Evolutionary conservation across 116 monocot genomes (phyloP).

Genomic region (Iris pallida): DNA sequence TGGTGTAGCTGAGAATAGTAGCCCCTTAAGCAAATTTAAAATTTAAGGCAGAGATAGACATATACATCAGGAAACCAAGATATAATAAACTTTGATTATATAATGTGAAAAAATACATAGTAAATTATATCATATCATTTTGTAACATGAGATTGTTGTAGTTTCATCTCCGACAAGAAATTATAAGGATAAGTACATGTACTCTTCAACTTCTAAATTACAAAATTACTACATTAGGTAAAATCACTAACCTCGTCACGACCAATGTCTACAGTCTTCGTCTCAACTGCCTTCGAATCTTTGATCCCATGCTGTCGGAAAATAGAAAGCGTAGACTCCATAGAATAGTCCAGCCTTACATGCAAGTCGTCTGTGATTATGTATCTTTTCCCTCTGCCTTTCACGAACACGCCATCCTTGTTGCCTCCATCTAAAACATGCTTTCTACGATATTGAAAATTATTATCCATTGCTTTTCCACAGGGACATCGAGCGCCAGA

Average conservation of each 20-base stretch:
- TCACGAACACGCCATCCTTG: slow-evolving; percentile 9
- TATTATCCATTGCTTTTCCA: slow-evolving; percentile 6
- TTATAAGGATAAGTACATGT: too few relatives aligned
- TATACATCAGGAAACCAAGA: not conserved
- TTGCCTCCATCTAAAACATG: too few relatives aligned
- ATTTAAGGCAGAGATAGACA: not conserved
- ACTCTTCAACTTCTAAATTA: too few relatives aligned
- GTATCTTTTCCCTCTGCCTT: not conserved
- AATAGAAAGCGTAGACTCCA: not conserved
- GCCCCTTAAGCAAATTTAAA: not conserved
- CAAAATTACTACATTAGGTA: too few relatives aligned
- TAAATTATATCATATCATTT: too few relatives aligned
- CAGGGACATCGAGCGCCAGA: slow-evolving; percentile 4
- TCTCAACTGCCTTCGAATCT: not conserved
- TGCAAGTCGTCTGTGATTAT: not conserved
- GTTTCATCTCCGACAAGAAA: too few relatives aligned
- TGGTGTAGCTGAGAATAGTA: not conserved
- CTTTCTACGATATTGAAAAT: not conserved
- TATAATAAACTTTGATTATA: too few relatives aligned
- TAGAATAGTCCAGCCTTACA: not conserved
- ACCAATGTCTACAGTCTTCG: not conserved
- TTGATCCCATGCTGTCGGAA: slow-evolving; percentile 6
- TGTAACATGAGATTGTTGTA: too few relatives aligned
- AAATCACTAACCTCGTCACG: not conserved
- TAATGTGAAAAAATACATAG: too few relatives aligned